A percentile compares a stretch with the other conserved stretches of the same genome.
phyloP scores from a whole-genome alignment of 768 basidiomycete genomes.

The Lactifluus rugatus region DNA sequence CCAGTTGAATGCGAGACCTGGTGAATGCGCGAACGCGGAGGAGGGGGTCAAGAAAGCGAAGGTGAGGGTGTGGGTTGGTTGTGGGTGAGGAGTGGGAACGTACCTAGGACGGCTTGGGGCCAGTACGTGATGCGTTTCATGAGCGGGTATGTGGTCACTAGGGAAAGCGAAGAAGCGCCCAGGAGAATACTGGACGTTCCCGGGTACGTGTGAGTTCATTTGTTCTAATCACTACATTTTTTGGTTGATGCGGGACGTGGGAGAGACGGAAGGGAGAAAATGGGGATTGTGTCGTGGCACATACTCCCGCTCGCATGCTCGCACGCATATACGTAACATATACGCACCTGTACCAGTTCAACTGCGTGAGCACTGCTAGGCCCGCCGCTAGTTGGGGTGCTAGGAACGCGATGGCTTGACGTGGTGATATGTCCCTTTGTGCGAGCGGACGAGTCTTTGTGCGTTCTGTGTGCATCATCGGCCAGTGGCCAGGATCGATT shows the following conservation, averaged over 20 bases:
- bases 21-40: not conserved
- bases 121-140: slow-evolving; percentile 98
- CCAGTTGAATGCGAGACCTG: slow-evolving; percentile 96
- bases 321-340: not conserved
- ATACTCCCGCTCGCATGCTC: too few species aligned
- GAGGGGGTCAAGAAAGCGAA: not conserved
- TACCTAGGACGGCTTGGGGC: slow-evolving; percentile 93
- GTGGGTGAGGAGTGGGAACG: slow-evolving; percentile 19
- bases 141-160: slow-evolving; percentile 85
- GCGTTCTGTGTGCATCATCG: slow-evolving; percentile 49
- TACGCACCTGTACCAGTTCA: slow-evolving; percentile 89
- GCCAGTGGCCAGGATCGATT: too few species aligned
- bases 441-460: slow-evolving; percentile 87
- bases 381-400: slow-evolving; percentile 74
- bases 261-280: too few species aligned
- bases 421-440: slow-evolving; percentile 62
- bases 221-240: too few species aligned
- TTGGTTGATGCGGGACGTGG: too few species aligned
- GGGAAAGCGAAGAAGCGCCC: slow-evolving; percentile 80
- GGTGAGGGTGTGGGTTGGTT: not conserved
- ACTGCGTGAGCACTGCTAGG: slow-evolving; percentile 74
- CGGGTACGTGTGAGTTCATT: not conserved
- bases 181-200: slow-evolving; percentile 59
- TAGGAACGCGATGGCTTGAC: slow-evolving; percentile 74
- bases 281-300: too few species aligned